phyloP scores from a whole-genome alignment of 1,139 yeast species.

The Lodderomyces parapsilosis region DNA sequence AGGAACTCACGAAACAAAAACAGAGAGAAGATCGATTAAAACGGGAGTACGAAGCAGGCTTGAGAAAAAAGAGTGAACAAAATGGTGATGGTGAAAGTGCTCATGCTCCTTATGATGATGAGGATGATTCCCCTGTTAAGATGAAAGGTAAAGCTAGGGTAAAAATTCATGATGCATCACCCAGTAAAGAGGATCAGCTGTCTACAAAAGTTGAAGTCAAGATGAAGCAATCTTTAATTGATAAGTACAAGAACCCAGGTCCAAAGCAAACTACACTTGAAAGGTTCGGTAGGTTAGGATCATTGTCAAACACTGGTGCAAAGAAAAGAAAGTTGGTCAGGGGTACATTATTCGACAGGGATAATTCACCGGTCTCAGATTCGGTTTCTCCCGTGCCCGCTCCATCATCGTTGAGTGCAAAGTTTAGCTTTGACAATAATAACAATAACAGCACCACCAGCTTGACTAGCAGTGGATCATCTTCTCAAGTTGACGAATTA shows the following conservation, averaged over 20 bases:
- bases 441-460: conserved; percentile 8
- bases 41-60: conserved; percentile 16
- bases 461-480: conserved; percentile 1
- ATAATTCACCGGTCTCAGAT: conserved; percentile 13
- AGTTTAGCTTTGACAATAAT: conserved; percentile 15
- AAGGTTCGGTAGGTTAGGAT: conserved; percentile 18
- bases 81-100: neutral
- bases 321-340: conserved; percentile 40
- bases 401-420: conserved; percentile 13
- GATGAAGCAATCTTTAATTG: conserved; percentile 54
- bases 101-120: conserved; percentile 14
- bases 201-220: conserved; percentile 62
- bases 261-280: conserved; percentile 28
- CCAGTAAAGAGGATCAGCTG: conserved; percentile 17
- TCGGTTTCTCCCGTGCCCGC: conserved; percentile 16
- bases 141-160: conserved; percentile 32
- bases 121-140: conserved; percentile 37
- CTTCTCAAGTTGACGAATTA: conserved; percentile 29
- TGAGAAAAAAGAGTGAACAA: neutral
- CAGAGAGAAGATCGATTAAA: conserved; percentile 14
- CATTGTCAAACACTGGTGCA: conserved; percentile 10
- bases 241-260: conserved; percentile 38
- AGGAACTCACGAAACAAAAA: conserved; percentile 17
- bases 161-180: conserved; percentile 20
- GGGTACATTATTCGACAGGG: conserved; percentile 22